Conservation (phyloP, 805 yeast species). For the Kurtzmaniella cleridarum region DNA sequence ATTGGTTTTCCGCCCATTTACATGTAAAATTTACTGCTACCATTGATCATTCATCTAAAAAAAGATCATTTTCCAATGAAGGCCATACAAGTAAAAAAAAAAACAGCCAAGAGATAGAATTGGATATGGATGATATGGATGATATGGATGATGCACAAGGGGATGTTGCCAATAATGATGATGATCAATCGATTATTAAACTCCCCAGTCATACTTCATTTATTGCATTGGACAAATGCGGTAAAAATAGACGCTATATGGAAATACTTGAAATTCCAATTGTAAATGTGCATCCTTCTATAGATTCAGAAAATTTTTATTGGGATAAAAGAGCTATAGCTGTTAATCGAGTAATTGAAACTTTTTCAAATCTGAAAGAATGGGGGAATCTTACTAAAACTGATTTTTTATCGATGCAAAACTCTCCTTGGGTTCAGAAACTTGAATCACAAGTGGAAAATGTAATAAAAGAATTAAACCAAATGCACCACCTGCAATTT, state of each 20-base stretch:
- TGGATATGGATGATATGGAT: constrained; percentile 18
- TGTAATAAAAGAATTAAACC: constrained; percentile 11
- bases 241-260: constrained; percentile 57
- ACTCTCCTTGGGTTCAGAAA: constrained; percentile 15
- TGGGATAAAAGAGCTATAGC: constrained; percentile 30
- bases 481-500: constrained; percentile 8
- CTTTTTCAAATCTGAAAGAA: constrained; percentile 9
- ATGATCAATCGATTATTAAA: not conserved
- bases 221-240: constrained; percentile 80
- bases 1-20: constrained; percentile 89
- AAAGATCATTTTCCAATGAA: constrained; percentile 4
- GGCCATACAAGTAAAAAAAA: constrained; percentile 11
- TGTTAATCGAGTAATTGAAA: constrained; percentile 31
- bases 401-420: constrained; percentile 8
- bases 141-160: constrained; percentile 13
- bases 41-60: constrained; percentile 32
- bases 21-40: constrained; percentile 69
- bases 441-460: constrained; percentile 13
- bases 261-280: constrained; percentile 41
- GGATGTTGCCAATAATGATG: constrained; percentile 6
- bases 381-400: constrained; percentile 10
- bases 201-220: constrained; percentile 39
- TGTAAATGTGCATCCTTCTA: constrained; percentile 11
- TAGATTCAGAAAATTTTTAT: constrained; percentile 11
- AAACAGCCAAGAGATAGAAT: constrained; percentile 23